These are phyloP conservation scores for Sophora flavescens DNA, from an alignment of 306 rosid species.

Conservation along the genomic window DNA sequence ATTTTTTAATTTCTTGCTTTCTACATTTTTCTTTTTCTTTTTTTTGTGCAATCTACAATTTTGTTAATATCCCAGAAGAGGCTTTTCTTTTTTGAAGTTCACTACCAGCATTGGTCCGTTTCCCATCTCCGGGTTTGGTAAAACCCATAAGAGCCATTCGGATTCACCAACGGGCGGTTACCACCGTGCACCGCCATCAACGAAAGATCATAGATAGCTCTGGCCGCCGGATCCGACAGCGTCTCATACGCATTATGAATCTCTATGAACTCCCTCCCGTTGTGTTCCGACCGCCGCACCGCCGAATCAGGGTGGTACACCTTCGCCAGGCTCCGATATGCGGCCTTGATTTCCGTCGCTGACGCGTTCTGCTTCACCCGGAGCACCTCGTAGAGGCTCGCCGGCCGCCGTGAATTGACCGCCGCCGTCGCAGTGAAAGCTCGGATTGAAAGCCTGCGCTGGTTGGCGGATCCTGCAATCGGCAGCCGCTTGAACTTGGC, in stretches of 20 bases:
- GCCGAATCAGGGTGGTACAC: slow-evolving; percentile 71
- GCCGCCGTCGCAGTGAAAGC: background rate
- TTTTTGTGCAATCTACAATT: background rate
- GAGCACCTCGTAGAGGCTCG: slow-evolving; percentile 45
- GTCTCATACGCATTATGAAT: slow-evolving; percentile 80
- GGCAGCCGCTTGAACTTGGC: too few relatives aligned
- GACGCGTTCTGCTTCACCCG: slow-evolving; percentile 44
- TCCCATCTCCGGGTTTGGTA: slow-evolving; percentile 77
- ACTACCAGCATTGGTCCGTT: slow-evolving; percentile 92
- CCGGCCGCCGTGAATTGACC: slow-evolving; percentile 2
- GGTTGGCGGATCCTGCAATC: too few relatives aligned
- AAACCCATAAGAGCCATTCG: slow-evolving; percentile 45
- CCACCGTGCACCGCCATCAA: slow-evolving; percentile 38
- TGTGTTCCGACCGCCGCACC: slow-evolving; percentile 43
- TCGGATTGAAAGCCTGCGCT: background rate
- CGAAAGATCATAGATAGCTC: slow-evolving; percentile 69
- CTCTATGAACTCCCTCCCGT: slow-evolving; percentile 67
- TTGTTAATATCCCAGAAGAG: background rate
- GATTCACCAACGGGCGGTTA: slow-evolving; percentile 29
- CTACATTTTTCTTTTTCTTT: background rate
- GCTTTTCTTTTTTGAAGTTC: background rate
- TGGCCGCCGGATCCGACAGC: slow-evolving; percentile 77
- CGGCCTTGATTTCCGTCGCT: slow-evolving; percentile 32
- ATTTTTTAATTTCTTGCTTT: too few relatives aligned
- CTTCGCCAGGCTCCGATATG: slow-evolving; percentile 52